These are phyloP conservation scores for Tillandsia leiboldiana DNA, from an alignment of 176 grass and related monocot genomes.

Conservation along the genomic window DNA sequence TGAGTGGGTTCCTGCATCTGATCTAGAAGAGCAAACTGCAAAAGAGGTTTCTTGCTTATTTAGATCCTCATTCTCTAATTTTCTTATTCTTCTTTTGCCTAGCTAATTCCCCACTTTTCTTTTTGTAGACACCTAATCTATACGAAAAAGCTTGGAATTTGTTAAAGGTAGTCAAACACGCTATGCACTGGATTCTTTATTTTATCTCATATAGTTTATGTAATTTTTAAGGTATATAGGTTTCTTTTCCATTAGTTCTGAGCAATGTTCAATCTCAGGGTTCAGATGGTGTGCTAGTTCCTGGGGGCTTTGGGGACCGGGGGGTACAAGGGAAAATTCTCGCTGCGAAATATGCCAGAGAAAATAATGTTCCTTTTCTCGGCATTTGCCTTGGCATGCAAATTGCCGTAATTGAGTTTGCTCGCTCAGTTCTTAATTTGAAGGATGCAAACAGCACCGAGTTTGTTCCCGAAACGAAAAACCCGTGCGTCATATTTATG, in stretches of 20 bases:
- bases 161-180: slow-evolving; percentile 27
- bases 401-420: slow-evolving; percentile 41
- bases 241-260: not conserved
- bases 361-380: slow-evolving; percentile 46
- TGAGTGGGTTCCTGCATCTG: slow-evolving; percentile 37
- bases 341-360: slow-evolving; percentile 39
- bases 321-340: slow-evolving; percentile 40
- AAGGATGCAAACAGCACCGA: slow-evolving; percentile 37
- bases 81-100: not conserved
- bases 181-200: not conserved
- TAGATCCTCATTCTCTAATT: slow-evolving; percentile 4
- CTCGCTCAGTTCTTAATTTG: slow-evolving; percentile 31
- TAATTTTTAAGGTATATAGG: not conserved
- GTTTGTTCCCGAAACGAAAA: slow-evolving; percentile 24
- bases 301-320: slow-evolving; percentile 38
- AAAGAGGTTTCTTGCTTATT: slow-evolving; percentile 20
- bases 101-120: not conserved
- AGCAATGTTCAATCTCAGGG: slow-evolving; percentile 23
- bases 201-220: no score
- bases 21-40: slow-evolving; percentile 30
- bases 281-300: slow-evolving; percentile 52
- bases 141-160: slow-evolving; percentile 51
- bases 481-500: slow-evolving; percentile 40
- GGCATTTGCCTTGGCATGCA: slow-evolving; percentile 63
- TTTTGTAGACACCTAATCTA: slow-evolving; percentile 30